These are phyloP conservation scores for Ophiostoma australiae DNA, from an alignment of 2,329 filamentous ascomycete genomes.

Conservation along the genomic window DNA sequence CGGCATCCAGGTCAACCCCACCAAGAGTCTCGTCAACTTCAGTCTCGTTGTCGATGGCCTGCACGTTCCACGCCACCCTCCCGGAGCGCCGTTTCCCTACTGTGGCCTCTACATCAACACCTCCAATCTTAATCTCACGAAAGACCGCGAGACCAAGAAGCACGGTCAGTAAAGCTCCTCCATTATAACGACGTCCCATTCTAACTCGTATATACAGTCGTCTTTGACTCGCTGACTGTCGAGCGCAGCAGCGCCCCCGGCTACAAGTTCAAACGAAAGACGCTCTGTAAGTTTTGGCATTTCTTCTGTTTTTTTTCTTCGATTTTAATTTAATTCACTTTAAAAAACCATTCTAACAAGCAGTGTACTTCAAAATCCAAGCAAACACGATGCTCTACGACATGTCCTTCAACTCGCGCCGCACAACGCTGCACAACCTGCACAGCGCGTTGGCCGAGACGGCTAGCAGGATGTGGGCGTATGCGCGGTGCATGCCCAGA, in stretches of 20 bases:
- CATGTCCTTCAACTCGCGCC: slow-evolving; percentile 66
- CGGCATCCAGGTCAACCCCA: slow-evolving; percentile 69
- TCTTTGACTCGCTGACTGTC: slow-evolving; percentile 72
- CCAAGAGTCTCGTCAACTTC: slow-evolving; percentile 85
- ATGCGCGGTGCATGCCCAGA: slow-evolving; percentile 53
- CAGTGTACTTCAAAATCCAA: slow-evolving; percentile 71
- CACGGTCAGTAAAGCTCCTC: slow-evolving; percentile 22
- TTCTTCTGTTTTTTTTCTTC: neutral
- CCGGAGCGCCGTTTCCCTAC: slow-evolving; percentile 65
- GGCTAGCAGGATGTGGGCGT: slow-evolving; percentile 68
- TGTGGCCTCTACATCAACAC: slow-evolving; percentile 78
- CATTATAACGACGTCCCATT: neutral
- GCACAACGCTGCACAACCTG: slow-evolving; percentile 68
- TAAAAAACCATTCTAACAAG: neutral
- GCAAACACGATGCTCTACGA: slow-evolving; percentile 81
- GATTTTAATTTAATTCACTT: no score
- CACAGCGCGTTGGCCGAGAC: slow-evolving; percentile 70
- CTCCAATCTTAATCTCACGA: slow-evolving; percentile 66
- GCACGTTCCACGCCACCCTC: slow-evolving; percentile 46
- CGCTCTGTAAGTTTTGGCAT: slow-evolving; percentile 41
- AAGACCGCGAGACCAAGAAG: slow-evolving; percentile 54
- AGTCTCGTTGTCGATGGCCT: slow-evolving; percentile 53
- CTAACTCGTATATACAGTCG: slow-evolving; percentile 34
- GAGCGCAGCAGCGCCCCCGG: slow-evolving; percentile 69
- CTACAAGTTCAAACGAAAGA: slow-evolving; percentile 72